phyloP scores from a whole-genome alignment of 305 asterid species.

The Fraxinus greggii region DNA sequence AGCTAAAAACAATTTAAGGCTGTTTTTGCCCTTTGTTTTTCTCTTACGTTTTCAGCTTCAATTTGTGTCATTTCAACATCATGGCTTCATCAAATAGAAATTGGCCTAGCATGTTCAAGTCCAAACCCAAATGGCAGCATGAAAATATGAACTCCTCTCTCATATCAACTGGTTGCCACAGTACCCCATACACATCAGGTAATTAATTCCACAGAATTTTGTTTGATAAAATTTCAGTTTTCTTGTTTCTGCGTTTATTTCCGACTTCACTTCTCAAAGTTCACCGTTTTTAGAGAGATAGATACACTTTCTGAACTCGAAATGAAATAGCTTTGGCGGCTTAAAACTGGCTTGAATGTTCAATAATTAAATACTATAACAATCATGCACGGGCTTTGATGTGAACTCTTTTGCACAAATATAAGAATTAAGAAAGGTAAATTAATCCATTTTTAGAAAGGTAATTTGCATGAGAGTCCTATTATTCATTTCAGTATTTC shows the following conservation, averaged over 20 bases:
- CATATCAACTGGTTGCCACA: slow-evolving; percentile 34
- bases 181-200: slow-evolving; percentile 51
- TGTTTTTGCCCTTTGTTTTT: slow-evolving; percentile 1
- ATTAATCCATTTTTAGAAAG: neutral
- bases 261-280: neutral
- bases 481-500: neutral
- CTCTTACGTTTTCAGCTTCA: neutral
- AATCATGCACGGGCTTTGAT: neutral
- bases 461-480: neutral
- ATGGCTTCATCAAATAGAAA: slow-evolving; percentile 91
- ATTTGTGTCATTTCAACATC: slow-evolving; percentile 19
- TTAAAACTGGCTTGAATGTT: neutral
- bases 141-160: slow-evolving; percentile 44
- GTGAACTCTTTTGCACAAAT: neutral
- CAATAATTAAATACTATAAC: neutral
- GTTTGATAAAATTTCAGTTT: neutral
- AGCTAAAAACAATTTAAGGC: neutral
- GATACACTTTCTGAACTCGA: neutral
- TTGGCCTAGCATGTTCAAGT: slow-evolving; percentile 99
- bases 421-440: neutral
- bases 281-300: neutral
- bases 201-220: neutral
- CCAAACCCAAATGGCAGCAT: slow-evolving; percentile 77
- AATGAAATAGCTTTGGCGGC: neutral
- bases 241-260: neutral